Percentiles rank a stretch among this genome's conserved stretches.
Evolutionary conservation across 1,284 basidiomycete species (phyloP).

Genomic region (Puccinia horiana): DNA sequence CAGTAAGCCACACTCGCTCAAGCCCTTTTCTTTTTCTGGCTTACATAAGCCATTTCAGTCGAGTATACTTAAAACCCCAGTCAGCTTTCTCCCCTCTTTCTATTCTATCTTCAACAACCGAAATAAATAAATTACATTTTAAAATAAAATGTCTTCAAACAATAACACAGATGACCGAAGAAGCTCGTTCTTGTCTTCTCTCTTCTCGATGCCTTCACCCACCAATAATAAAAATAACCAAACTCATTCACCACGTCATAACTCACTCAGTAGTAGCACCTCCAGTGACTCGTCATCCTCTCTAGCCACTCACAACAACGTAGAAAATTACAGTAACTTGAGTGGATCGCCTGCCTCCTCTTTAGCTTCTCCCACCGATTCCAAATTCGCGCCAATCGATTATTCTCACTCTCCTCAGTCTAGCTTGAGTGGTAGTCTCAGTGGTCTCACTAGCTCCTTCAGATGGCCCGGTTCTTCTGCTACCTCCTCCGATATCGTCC

Average conservation of each 20-base stretch:
- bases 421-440: neutral
- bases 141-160: too few relatives aligned
- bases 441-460: slow-evolving; percentile 4
- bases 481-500: neutral
- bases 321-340: neutral
- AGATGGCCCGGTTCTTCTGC: slow-evolving; percentile 14
- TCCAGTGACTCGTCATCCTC: neutral
- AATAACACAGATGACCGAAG: neutral
- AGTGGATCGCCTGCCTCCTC: neutral
- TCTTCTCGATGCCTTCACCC: neutral
- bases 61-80: too few relatives aligned
- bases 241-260: neutral
- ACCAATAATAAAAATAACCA: too few relatives aligned
- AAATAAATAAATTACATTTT: too few relatives aligned
- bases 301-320: neutral
- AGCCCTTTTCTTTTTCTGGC: too few relatives aligned
- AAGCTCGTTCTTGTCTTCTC: slow-evolving; percentile 1
- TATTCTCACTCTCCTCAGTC: slow-evolving; percentile 15
- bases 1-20: too few relatives aligned
- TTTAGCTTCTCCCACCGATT: neutral
- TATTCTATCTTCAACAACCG: too few relatives aligned
- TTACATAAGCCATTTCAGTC: too few relatives aligned
- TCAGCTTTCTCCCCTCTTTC: too few relatives aligned
- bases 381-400: neutral
- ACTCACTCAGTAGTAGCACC: slow-evolving; percentile 14